These are phyloP conservation scores for Chaetomidium leptoderma DNA, from an alignment of 495 filamentous ascomycete species.

Conservation along the genomic window DNA sequence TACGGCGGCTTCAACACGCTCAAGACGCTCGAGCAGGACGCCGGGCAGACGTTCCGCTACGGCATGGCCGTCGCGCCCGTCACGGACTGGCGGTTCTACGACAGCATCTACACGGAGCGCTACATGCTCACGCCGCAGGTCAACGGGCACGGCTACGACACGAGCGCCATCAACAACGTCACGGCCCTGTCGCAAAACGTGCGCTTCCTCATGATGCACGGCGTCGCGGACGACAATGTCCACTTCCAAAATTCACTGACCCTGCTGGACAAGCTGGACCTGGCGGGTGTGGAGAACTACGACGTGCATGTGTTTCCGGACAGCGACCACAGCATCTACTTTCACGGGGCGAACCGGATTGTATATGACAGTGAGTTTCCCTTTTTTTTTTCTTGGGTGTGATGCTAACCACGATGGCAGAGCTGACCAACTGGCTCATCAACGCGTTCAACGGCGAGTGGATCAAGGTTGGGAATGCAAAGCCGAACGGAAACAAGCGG, in stretches of 20 bases:
- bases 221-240: conserved; percentile 91
- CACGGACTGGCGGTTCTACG: conserved; percentile 94
- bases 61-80: conserved; percentile 98
- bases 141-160: conserved; percentile 73
- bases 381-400: neutral
- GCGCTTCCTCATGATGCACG: conserved; percentile 91
- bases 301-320: conserved; percentile 96
- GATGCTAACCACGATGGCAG: conserved; percentile 47
- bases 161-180: conserved; percentile 67
- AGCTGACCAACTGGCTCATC: conserved; percentile 85
- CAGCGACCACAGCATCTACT: conserved; percentile 90
- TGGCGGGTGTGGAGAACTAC: conserved; percentile 84
- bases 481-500: conserved; percentile 44
- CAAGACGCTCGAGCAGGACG: conserved; percentile 90
- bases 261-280: conserved; percentile 79
- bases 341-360: conserved; percentile 87
- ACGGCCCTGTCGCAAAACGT: conserved; percentile 65
- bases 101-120: conserved; percentile 91
- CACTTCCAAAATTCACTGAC: conserved; percentile 90
- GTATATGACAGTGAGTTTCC: conserved; percentile 83
- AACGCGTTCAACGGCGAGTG: conserved; percentile 98
- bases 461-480: conserved; percentile 65
- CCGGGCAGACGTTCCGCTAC: conserved; percentile 83
- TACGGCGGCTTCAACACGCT: conserved; percentile 97
- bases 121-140: conserved; percentile 91